Evolutionary conservation across 371 early-diverging fungal species (phyloP), one percentile per base, ranked within the genome.

Genomic region (Vairimorpha necatrix): DNA sequence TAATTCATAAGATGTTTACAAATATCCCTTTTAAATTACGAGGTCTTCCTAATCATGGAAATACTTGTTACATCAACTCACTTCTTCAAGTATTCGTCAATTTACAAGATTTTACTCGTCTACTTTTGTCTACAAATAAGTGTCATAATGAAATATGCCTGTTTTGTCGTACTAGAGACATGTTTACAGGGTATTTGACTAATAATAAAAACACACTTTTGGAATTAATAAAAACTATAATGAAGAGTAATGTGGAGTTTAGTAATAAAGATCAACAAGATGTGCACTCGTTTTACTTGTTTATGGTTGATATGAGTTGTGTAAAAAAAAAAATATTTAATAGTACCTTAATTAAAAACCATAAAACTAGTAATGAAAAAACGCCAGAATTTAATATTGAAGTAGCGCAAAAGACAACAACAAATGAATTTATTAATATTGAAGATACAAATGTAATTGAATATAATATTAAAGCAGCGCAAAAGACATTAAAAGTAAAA

Each of bases 41-140:
- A 63, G 79, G 79, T 16, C 73, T 79, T 32, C 69, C 75, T 0
- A 79, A 79, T 46, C 65, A 74, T 28, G 75, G 75, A 54, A 79
- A 75, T 67, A 79, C 79, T 13, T 79, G 79, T 53, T 79, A 75
- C 32, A 48, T 79, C 16, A 74, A 75, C 34, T 62, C 75, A 14
- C 33, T 79, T 16, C 28, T 79, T 16, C 74, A 75, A 47, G 26
- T 70, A 47, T n/a, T 79, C 14, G 9, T 79, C n/a, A 69, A 65
- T 13, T 20, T 62, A n/a, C 2, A 39, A 22, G 20, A 0, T 33
- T 70, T 79, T 33, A 75, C 67, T 33, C 6, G 26, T 13, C 28
- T 56, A 24, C 42, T 79, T 39, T 33, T 79, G 7, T 13, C 7
- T 7, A 26, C 20, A 9, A 56, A 56, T 2, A 56, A 2, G 13